Evolutionary conservation across 2,329 filamentous ascomycete genomes (phyloP), one percentile per base, ranked within the genome.

Genomic region (Ophiobolus disseminans): DNA sequence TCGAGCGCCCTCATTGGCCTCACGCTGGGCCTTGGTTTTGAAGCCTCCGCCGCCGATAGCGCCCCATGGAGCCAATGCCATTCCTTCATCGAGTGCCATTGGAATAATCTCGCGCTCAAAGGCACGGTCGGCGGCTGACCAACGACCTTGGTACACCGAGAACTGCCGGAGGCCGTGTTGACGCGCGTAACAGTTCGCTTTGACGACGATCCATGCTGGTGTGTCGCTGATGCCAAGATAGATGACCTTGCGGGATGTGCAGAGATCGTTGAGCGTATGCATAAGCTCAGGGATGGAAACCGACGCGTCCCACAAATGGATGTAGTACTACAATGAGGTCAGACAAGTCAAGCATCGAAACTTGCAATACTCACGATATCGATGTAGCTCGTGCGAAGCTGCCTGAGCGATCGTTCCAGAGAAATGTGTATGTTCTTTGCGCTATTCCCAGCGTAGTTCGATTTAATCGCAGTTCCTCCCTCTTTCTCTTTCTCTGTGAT

Each of bases 361-460:
- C 22, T 17, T 17, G 40, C 31, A 30, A 22, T n/a, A 48, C 53
- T 52, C 48, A 66, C 55, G 8, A 72, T 41, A 62, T 91, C 88
- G 48, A 90, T 84, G 63, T 89, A 91, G 42, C 79, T 43, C 86
- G 77, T 72, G 84, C 87, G 34, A 17, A 70, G 41, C 49, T 50
- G 48, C 50, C 48, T 57, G 9, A 64, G 50, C 2, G 50, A 56
- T 1, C 34, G 34, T 20, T 61, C 53, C 13, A 61, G 17, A 23
- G 51, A 55, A 1, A 43, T 36, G 16, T 50, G 34, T 39, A 64
- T 57, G 34, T 52, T 62, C 38, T 64, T 64, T 1, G 48, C 40
- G 9, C 49, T 48, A 11, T 55, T 64, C 3, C 60, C 57, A 2
- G 37, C 42, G 20, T 46, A 59, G 16, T 64, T 62, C 10, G 43